Percentiles rank a stretch among this genome's conserved stretches.
Evolutionary conservation across 805 yeast genomes (phyloP).

Genomic region (Starmerella stellata): DNA sequence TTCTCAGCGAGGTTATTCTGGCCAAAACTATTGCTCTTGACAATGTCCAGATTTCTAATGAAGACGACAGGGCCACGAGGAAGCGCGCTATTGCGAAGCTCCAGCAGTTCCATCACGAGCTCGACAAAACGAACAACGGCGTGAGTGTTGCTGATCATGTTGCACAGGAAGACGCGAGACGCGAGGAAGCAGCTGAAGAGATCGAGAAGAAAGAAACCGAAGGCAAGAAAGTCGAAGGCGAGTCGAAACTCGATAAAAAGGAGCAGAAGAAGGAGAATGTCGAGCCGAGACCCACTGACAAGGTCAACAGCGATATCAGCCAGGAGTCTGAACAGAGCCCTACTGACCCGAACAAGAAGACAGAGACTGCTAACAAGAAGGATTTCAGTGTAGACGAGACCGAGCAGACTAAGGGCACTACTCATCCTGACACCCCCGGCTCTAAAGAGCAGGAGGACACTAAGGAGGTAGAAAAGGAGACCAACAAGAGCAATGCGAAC

Average conservation of each 20-base stretch:
- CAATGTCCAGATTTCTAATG: constrained; percentile 21
- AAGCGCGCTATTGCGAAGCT: constrained; percentile 22
- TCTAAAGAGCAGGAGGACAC: neutral
- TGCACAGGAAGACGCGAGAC: neutral
- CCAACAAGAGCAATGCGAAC: neutral
- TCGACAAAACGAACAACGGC: constrained; percentile 15
- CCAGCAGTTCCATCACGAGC: constrained; percentile 19
- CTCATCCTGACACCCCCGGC: no score
- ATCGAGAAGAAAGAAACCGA: neutral
- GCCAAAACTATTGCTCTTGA: constrained; percentile 23
- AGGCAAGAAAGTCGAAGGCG: neutral
- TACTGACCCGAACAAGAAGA: no score
- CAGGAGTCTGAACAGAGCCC: no score
- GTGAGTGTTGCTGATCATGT: neutral
- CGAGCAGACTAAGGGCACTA: neutral
- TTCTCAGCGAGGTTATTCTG: constrained; percentile 22
- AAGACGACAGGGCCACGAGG: constrained; percentile 21
- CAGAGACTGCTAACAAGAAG: no score
- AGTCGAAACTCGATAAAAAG: neutral
- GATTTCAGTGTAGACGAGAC: no score
- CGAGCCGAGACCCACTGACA: no score
- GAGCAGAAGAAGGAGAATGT: neutral
- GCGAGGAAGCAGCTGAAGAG: neutral
- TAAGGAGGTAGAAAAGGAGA: neutral
- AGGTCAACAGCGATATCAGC: no score